A percentile compares a stretch with the other conserved stretches of the same genome.
These are phyloP conservation scores for Syzygium syzygioides DNA, from an alignment of 441 rosid species.

Conservation along the genomic window DNA sequence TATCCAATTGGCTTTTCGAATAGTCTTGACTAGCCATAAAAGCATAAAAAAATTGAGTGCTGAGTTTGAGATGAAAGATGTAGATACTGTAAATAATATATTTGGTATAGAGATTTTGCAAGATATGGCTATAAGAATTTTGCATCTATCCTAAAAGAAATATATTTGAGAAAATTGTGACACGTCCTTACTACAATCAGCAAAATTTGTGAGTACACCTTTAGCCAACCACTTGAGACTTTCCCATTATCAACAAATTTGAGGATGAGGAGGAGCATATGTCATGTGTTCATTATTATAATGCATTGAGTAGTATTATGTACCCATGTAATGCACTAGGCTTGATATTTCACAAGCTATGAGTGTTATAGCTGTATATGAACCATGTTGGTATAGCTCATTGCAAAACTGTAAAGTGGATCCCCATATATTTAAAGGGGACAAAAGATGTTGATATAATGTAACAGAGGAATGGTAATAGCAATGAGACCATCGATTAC, in stretches of 20 bases:
- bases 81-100: background rate
- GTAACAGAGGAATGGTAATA: background rate
- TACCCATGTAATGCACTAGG: too few species aligned
- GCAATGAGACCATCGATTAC: background rate
- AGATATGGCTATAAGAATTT: background rate
- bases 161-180: background rate
- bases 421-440: background rate
- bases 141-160: background rate
- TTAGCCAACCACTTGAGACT: background rate
- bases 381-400: background rate
- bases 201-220: background rate
- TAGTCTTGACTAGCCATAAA: background rate
- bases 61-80: background rate
- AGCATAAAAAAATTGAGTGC: too few species aligned
- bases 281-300: background rate
- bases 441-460: too few species aligned
- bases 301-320: background rate
- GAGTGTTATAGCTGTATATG: background rate
- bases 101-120: background rate
- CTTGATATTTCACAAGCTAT: background rate
- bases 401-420: background rate
- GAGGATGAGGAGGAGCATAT: background rate
- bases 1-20: background rate
- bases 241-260: background rate
- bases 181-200: background rate